Base-by-base conservation (phyloP, 2,329 filamentous ascomycete genomes). In the Magnaporthiopsis incrustans region DNA sequence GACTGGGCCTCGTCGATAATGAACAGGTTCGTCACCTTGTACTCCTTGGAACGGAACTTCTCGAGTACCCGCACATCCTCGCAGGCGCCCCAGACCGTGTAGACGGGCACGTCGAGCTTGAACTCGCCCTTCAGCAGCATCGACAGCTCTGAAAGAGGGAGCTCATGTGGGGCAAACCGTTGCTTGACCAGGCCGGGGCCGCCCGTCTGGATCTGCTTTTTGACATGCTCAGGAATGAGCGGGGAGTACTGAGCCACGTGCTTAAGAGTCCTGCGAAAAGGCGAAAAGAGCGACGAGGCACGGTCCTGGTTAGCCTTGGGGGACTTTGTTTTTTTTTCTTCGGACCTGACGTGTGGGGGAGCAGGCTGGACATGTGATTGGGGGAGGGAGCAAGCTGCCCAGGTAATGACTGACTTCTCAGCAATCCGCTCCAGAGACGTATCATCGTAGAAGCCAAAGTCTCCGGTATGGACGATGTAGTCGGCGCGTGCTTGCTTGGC, bases 231-330 rank as follows among this genome's bases (percentile, higher is more conserved):
- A 66, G 89, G 85, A 68, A 99, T 91, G 70, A 99, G 84, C 26
- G 95, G 95, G 63, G 95, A 99, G 78, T 99, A 99, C 79, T 99
- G 95, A 64, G 94, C 94, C 69, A 99, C 95, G 79, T 99, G 95
- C 79, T 97, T 97, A 62, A 99, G 84, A 27, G 95, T 99, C 82
- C 92, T 96, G 73, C 67, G 15, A 2, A 44, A 61, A 61, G 73
- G 73, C 67, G 15, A 2, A 44, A 61, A 61, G 73, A 62, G n/a
- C n/a, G 15, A 61, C 18, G 50, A 62, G 32, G 18, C 7, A 25
- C 1, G 18, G 44, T 25, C 18, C 18, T 53, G 44, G 44, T 53
- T 22, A 53, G n/a, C 44, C 18, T 25, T 22, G 44, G 44, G 59
- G 25, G 18, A 30, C 18, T n/a, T 57, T 14, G 5, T 56, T 44